Evolutionary conservation across 768 basidiomycete genomes (phyloP).

Genomic region (Hericium erinaceus): DNA sequence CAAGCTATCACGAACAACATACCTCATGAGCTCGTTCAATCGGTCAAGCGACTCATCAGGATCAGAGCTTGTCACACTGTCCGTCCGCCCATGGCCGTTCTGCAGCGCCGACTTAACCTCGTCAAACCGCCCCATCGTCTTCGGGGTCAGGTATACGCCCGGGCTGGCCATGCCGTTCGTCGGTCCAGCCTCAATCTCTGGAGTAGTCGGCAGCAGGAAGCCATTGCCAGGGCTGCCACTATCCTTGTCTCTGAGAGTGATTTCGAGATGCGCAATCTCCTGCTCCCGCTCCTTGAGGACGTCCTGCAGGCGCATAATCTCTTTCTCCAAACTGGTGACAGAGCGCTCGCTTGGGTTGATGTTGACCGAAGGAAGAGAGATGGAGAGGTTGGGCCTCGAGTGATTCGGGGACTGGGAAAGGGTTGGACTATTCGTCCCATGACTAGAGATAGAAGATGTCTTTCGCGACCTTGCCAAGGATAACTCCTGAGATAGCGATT

Average conservation of each 20-base stretch:
- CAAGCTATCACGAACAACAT: slow-evolving; percentile 20
- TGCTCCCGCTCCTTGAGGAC: slow-evolving; percentile 84
- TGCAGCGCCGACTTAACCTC: slow-evolving; percentile 63
- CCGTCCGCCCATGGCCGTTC: slow-evolving; percentile 24
- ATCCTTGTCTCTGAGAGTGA: slow-evolving; percentile 33
- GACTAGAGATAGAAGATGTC: slow-evolving; percentile 71
- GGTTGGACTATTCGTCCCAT: slow-evolving; percentile 58
- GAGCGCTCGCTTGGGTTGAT: slow-evolving; percentile 55
- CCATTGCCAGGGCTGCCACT: background rate
- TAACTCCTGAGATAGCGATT: slow-evolving; percentile 96
- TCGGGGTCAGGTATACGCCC: slow-evolving; percentile 47
- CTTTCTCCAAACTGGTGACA: slow-evolving; percentile 78
- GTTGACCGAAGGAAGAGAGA: slow-evolving; percentile 39
- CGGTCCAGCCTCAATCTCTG: background rate
- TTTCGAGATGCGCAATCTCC: slow-evolving; percentile 77
- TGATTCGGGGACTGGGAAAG: slow-evolving; percentile 51
- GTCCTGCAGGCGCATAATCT: slow-evolving; percentile 92
- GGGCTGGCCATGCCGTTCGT: slow-evolving; percentile 7
- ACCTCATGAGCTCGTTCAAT: slow-evolving; percentile 91
- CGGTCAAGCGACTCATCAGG: slow-evolving; percentile 66
- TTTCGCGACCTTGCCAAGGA: slow-evolving; percentile 83
- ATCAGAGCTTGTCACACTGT: slow-evolving; percentile 30
- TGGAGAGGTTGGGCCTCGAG: slow-evolving; percentile 44
- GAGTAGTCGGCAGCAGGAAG: background rate
- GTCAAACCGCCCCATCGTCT: slow-evolving; percentile 66